These are phyloP conservation scores for Funneliformis caledonium DNA, from an alignment of 371 early-diverging fungal species.

Conservation along the genomic window DNA sequence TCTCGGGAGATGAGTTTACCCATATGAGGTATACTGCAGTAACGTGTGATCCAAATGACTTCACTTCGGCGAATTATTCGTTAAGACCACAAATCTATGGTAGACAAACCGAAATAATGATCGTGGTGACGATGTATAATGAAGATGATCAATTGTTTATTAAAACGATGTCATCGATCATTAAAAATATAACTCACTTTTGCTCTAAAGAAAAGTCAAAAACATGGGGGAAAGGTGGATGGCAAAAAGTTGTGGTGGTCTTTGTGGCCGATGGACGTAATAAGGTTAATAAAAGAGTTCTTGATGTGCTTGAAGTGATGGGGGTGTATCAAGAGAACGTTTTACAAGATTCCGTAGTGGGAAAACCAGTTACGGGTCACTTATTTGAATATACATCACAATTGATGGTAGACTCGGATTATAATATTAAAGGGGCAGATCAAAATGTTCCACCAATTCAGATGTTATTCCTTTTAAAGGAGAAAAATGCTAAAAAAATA, in stretches of 20 bases:
- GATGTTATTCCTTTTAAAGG: conserved; percentile 85
- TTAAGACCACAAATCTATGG: conserved; percentile 78
- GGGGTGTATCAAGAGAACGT: conserved; percentile 85
- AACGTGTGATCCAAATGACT: conserved; percentile 88
- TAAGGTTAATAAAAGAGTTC: conserved; percentile 68
- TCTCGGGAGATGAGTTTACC: conserved; percentile 68
- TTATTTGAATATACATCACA: conserved; percentile 92
- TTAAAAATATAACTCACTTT: conserved; percentile 82
- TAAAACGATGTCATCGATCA: conserved; percentile 75
- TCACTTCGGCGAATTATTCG: conserved; percentile 71
- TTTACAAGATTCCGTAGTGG: conserved; percentile 65
- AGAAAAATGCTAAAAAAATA: conserved; percentile 79
- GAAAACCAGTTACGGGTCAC: conserved; percentile 74
- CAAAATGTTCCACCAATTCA: conserved; percentile 78
- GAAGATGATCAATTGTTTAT: conserved; percentile 81
- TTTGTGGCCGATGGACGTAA: conserved; percentile 71
- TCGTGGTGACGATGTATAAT: conserved; percentile 91
- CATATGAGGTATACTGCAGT: conserved; percentile 83
- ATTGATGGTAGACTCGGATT: conserved; percentile 61
- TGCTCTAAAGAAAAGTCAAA: conserved; percentile 66
- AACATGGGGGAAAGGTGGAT: conserved; percentile 79
- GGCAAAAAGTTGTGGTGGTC: conserved; percentile 87
- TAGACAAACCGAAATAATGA: conserved; percentile 85
- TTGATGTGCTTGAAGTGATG: conserved; percentile 78
- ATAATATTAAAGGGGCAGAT: conserved; percentile 61